Evolutionary conservation across 257 asterid species (phyloP).

Genomic region (Solanum tarijense): DNA sequence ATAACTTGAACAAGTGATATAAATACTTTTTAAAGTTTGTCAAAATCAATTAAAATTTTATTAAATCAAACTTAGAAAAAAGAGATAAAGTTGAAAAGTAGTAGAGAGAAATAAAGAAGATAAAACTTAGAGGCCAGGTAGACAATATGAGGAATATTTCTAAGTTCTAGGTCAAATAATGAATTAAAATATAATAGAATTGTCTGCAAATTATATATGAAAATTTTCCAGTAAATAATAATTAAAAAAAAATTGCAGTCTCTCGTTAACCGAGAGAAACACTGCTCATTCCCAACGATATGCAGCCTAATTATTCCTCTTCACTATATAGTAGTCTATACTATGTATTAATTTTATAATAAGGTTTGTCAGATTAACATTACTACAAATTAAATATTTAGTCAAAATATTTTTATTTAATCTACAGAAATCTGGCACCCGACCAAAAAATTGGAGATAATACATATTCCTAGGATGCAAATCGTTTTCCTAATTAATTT

Average conservation of each 20-base stretch:
- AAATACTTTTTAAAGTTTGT: neutral
- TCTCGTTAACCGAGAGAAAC: neutral
- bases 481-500: neutral
- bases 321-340: neutral
- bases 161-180: neutral
- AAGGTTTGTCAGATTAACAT: neutral
- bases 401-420: neutral
- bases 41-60: no score
- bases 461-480: neutral
- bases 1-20: neutral
- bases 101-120: neutral
- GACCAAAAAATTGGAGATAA: neutral
- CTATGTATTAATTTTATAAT: neutral
- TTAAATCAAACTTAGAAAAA: neutral
- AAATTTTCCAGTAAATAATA: neutral
- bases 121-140: neutral
- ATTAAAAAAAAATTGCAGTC: neutral
- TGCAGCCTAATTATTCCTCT: constrained; percentile 2
- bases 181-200: neutral
- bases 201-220: neutral
- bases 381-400: neutral
- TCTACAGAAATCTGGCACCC: neutral
- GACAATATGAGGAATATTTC: neutral
- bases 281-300: constrained; percentile 5
- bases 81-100: neutral